Conservation (phyloP, 2,329 filamentous ascomycete genomes). For the Epichloe typhina region DNA sequence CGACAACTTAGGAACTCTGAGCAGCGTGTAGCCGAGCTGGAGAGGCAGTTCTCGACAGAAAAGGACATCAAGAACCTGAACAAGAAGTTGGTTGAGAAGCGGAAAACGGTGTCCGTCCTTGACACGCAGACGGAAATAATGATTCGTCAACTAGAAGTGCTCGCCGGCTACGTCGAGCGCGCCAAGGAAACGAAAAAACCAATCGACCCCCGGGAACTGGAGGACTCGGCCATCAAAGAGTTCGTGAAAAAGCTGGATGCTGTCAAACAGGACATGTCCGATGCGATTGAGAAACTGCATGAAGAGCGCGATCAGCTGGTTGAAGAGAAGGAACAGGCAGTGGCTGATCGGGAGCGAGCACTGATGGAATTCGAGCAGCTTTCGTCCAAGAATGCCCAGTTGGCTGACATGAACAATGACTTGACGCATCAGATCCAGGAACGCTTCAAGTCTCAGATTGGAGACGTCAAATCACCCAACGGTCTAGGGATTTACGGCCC, state of each 20-base stretch:
- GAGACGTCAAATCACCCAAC: constrained; percentile 35
- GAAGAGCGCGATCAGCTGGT: constrained; percentile 67
- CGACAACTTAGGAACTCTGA: constrained; percentile 71
- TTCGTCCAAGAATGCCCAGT: constrained; percentile 84
- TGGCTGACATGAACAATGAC: constrained; percentile 91
- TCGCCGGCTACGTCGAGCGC: constrained; percentile 76
- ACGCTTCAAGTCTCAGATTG: constrained; percentile 70
- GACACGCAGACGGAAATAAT: constrained; percentile 94
- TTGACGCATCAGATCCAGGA: constrained; percentile 89
- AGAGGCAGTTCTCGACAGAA: constrained; percentile 57
- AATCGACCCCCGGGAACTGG: constrained; percentile 68
- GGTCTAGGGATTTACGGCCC: constrained; percentile 46
- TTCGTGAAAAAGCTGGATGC: constrained; percentile 64
- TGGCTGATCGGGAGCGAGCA: constrained; percentile 80
- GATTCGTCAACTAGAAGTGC: constrained; percentile 77
- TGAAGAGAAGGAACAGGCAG: constrained; percentile 72
- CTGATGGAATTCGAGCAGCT: constrained; percentile 93
- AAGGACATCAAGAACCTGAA: constrained; percentile 64
- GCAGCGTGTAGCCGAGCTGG: constrained; percentile 74
- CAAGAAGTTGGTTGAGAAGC: constrained; percentile 79
- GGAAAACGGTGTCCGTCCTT: constrained; percentile 86
- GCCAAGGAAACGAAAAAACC: constrained; percentile 74
- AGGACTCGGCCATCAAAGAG: constrained; percentile 83
- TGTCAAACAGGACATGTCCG: constrained; percentile 45
- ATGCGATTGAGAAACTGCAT: constrained; percentile 45